phyloP scores from a whole-genome alignment of 2,329 filamentous ascomycete genomes.

The Exophiala spinifera region DNA sequence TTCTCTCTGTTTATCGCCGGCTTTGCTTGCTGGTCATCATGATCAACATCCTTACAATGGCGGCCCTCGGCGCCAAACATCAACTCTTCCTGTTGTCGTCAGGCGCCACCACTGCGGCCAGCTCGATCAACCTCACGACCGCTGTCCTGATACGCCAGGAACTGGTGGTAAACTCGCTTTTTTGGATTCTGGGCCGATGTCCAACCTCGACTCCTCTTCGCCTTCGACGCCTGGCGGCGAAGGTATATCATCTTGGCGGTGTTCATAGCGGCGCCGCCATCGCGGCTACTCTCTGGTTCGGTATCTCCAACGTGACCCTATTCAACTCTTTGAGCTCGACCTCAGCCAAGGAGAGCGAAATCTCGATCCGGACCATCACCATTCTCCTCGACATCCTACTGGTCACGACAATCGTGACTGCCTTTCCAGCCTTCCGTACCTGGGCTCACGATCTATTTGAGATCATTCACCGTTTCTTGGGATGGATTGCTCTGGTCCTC shows the following conservation, averaged over 20 bases:
- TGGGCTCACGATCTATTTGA: constrained; percentile 68
- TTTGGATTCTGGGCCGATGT: constrained; percentile 44
- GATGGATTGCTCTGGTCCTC: constrained; percentile 64
- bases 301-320: constrained; percentile 36
- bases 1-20: constrained; percentile 42
- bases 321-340: constrained; percentile 24
- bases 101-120: constrained; percentile 40
- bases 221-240: constrained; percentile 46
- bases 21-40: constrained; percentile 43
- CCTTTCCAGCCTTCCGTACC: constrained; percentile 62
- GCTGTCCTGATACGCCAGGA: constrained; percentile 52
- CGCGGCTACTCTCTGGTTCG: constrained; percentile 49
- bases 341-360: constrained; percentile 24
- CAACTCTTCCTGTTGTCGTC: constrained; percentile 33
- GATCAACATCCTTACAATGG: constrained; percentile 38
- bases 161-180: constrained; percentile 51
- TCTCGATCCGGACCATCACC: constrained; percentile 50
- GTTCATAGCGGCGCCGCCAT: too few species aligned
- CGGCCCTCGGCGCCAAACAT: constrained; percentile 36
- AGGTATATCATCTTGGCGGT: constrained; percentile 55
- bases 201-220: constrained; percentile 45
- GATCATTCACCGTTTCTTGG: constrained; percentile 66
- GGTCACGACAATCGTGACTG: constrained; percentile 58
- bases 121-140: constrained; percentile 46
- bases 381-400: constrained; percentile 59